Percentiles rank a stretch among this genome's conserved stretches.
These are phyloP conservation scores for Brachypodium distachyon DNA, from an alignment of 202 grass and related monocot species.

Conservation along the genomic window DNA sequence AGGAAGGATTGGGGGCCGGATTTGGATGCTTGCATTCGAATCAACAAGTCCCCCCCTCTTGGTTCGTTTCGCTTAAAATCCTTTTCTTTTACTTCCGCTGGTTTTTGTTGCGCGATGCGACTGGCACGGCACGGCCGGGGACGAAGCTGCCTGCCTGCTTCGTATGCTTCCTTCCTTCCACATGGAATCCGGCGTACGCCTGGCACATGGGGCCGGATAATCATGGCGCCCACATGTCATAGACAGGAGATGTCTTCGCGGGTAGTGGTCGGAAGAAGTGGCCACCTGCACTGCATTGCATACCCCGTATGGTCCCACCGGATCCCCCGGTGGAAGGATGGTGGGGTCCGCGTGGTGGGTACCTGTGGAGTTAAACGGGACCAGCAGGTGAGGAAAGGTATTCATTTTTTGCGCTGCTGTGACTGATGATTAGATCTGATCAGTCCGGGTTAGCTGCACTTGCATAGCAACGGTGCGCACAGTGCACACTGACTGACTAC, in stretches of 20 bases:
- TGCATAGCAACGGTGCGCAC: not conserved
- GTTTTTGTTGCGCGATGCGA: conserved; percentile 10
- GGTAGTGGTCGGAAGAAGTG: not conserved
- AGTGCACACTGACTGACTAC: not conserved
- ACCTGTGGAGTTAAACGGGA: not conserved
- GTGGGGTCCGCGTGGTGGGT: not conserved
- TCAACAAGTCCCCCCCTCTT: not conserved
- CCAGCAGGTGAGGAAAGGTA: not conserved
- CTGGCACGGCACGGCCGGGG: not conserved
- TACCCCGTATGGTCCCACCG: not conserved
- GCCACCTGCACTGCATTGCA: too few species aligned
- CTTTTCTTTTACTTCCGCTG: not conserved
- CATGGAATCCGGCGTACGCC: conserved; percentile 1
- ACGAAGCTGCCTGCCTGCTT: conserved; percentile 40
- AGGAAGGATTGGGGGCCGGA: not conserved
- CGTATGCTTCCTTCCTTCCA: too few species aligned
- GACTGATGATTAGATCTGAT: not conserved
- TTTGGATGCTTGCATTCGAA: not conserved
- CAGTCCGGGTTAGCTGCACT: not conserved
- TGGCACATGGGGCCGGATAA: not conserved
- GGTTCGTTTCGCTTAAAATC: not conserved
- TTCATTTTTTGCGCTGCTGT: not conserved
- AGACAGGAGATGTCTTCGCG: not conserved
- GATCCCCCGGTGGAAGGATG: not conserved
- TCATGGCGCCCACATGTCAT: not conserved